Conservation (phyloP, 2,329 filamentous ascomycete genomes). For the Ophiocordyceps camponoti-leonardi region DNA sequence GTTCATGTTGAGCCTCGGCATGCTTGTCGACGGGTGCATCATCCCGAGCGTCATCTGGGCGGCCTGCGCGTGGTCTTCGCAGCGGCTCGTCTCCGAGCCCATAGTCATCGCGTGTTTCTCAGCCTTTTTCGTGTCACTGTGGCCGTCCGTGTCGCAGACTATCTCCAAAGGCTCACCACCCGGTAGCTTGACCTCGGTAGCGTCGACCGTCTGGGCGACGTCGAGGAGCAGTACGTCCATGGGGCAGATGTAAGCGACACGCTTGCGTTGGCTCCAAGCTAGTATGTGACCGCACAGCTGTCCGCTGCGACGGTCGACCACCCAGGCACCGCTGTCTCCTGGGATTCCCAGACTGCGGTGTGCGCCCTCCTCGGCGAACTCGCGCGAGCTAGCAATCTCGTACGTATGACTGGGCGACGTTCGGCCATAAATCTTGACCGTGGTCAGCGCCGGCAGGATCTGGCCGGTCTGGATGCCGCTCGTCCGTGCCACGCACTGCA, state of each 20-base stretch:
- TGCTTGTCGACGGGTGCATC: background rate
- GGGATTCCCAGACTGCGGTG: constrained; percentile 42
- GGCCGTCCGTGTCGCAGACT: constrained; percentile 5
- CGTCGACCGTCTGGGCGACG: constrained; percentile 62
- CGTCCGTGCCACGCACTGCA: constrained; percentile 80
- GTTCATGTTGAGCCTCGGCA: constrained; percentile 5
- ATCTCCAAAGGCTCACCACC: constrained; percentile 30
- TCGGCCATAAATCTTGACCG: constrained; percentile 77
- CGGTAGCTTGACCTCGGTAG: constrained; percentile 52
- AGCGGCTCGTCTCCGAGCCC: background rate
- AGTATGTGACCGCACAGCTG: constrained; percentile 79
- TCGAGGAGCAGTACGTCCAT: constrained; percentile 85
- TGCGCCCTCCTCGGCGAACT: constrained; percentile 1
- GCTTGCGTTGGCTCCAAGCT: constrained; percentile 67
- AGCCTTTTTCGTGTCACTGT: background rate
- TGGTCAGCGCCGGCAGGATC: constrained; percentile 61
- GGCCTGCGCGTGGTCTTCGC: background rate
- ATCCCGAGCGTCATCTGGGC: background rate
- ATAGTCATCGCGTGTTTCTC: constrained; percentile 10
- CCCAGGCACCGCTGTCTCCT: constrained; percentile 86
- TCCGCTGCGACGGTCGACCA: constrained; percentile 65
- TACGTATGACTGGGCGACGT: constrained; percentile 60
- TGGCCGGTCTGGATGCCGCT: constrained; percentile 66
- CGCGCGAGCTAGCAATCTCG: background rate
- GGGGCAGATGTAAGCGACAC: constrained; percentile 79